Evolutionary conservation across 164 flowering plant species (phyloP).

Genomic region (Vitis cinerea): DNA sequence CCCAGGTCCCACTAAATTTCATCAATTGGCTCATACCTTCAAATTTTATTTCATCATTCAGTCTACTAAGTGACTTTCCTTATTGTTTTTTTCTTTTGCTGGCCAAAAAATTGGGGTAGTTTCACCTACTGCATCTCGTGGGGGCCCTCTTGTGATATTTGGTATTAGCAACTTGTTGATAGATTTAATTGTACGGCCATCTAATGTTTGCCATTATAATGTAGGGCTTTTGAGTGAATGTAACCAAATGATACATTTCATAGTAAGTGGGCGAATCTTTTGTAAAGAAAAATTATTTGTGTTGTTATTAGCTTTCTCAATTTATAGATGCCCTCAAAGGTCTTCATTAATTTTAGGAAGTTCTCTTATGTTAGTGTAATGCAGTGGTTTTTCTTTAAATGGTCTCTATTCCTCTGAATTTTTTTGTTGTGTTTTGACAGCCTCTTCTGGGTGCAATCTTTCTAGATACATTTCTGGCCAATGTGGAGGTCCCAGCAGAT

Average conservation of each 20-base stretch:
- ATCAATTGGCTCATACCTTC: background rate
- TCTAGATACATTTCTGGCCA: constrained; percentile 45
- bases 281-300: too few species aligned
- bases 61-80: background rate
- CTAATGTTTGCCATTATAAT: background rate
- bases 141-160: background rate
- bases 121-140: background rate
- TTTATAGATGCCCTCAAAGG: too few species aligned
- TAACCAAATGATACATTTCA: background rate
- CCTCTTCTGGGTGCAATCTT: constrained; percentile 37
- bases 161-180: background rate
- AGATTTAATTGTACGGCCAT: background rate
- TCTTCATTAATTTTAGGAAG: background rate
- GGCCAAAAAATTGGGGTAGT: background rate
- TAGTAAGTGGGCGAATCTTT: too few species aligned
- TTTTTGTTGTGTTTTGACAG: constrained; percentile 29
- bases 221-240: background rate
- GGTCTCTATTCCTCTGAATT: background rate
- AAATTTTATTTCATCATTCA: background rate
- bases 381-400: background rate
- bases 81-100: background rate
- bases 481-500: constrained; percentile 57
- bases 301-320: too few species aligned
- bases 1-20: background rate
- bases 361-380: background rate